Evolutionary conservation across 2,329 filamentous ascomycete genomes (phyloP).

Genomic region (Bipolaris cookei): DNA sequence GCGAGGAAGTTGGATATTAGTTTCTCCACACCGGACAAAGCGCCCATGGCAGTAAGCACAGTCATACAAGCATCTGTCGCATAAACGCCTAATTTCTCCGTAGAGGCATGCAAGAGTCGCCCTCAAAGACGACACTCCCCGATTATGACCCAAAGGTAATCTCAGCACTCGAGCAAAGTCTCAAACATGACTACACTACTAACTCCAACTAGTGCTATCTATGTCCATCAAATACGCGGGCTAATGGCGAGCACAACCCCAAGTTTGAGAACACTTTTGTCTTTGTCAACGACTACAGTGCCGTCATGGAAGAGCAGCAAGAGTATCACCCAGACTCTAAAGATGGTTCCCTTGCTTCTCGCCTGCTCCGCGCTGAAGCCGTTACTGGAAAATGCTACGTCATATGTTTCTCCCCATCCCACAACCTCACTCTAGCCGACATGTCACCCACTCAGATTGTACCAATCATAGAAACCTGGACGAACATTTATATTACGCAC

Average conservation of each 20-base stretch:
- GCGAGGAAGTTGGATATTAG: conserved; percentile 87
- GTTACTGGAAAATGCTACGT: conserved; percentile 98
- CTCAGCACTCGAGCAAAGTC: conserved; percentile 7
- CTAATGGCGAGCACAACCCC: conserved; percentile 85
- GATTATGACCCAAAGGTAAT: conserved; percentile 73
- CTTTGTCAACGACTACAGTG: conserved; percentile 97
- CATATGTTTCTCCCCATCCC: conserved; percentile 87
- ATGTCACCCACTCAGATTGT: conserved; percentile 78
- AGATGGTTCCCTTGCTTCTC: conserved; percentile 66
- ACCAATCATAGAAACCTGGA: conserved; percentile 88
- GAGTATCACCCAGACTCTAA: conserved; percentile 68
- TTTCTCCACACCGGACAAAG: conserved; percentile 96
- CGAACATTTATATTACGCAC: conserved; percentile 83
- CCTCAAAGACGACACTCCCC: conserved; percentile 62
- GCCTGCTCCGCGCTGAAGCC: conserved; percentile 80
- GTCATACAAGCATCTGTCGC: neutral
- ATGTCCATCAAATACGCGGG: conserved; percentile 88
- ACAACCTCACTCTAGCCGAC: conserved; percentile 92
- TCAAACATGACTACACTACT: conserved; percentile 16
- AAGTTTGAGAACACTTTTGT: conserved; percentile 86
- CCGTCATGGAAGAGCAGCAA: conserved; percentile 90
- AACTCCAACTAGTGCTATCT: conserved; percentile 75
- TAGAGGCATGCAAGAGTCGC: conserved; percentile 57
- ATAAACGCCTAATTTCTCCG: conserved; percentile 17
- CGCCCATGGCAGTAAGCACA: conserved; percentile 91